Evolutionary conservation across 2,329 filamentous ascomycete species (phyloP).

Genomic region (Xylaria sp.): DNA sequence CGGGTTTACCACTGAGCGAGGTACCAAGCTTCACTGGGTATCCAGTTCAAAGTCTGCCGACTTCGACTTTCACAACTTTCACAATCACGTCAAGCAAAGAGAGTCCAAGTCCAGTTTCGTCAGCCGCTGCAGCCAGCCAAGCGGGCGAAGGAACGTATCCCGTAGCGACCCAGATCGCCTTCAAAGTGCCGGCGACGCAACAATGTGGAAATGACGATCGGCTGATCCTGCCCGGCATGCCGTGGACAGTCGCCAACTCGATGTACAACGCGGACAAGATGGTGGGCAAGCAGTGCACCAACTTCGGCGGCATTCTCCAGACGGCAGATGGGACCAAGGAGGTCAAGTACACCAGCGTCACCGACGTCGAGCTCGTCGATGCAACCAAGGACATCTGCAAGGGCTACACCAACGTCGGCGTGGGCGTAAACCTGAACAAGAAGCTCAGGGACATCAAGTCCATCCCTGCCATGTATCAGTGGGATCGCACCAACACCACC

Average conservation of each 20-base stretch:
- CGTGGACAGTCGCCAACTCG: slow-evolving; percentile 39
- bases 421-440: slow-evolving; percentile 34
- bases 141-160: slow-evolving; percentile 14
- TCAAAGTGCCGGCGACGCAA: slow-evolving; percentile 23
- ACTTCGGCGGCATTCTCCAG: slow-evolving; percentile 30
- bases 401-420: slow-evolving; percentile 37
- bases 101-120: neutral
- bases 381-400: slow-evolving; percentile 37
- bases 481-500: slow-evolving; percentile 34
- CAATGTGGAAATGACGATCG: slow-evolving; percentile 37
- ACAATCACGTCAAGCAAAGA: slow-evolving; percentile 19
- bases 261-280: slow-evolving; percentile 38
- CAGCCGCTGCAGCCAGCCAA: slow-evolving; percentile 2
- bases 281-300: slow-evolving; percentile 38
- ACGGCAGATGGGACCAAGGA: slow-evolving; percentile 24
- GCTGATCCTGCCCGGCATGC: slow-evolving; percentile 33
- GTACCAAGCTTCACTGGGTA: slow-evolving; percentile 13
- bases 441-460: slow-evolving; percentile 34
- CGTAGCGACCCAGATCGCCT: slow-evolving; percentile 26
- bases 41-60: slow-evolving; percentile 20
- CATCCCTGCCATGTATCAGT: slow-evolving; percentile 35
- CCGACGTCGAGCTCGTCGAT: slow-evolving; percentile 27
- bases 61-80: slow-evolving; percentile 17
- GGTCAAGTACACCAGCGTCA: slow-evolving; percentile 34
- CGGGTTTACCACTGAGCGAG: slow-evolving; percentile 22